phyloP scores from a whole-genome alignment of 441 rosid genomes.

The Pelargonium fulgidum region DNA sequence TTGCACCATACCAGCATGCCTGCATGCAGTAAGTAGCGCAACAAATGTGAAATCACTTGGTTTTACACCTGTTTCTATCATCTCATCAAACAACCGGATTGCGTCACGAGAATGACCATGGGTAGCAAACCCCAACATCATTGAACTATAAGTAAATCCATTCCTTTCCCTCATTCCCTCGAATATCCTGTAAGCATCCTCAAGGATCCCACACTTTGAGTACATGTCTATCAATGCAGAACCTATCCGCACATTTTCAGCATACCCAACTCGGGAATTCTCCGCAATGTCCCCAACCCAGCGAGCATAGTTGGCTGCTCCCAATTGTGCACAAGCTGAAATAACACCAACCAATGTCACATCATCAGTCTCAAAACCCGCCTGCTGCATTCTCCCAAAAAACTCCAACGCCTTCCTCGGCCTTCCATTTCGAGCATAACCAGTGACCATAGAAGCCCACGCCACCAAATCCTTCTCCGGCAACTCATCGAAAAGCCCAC shows the following conservation, averaged over 20 bases:
- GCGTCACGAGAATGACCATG: constrained; percentile 64
- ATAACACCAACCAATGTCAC: constrained; percentile 55
- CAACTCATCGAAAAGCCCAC: constrained; percentile 42
- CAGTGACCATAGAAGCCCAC: constrained; percentile 77
- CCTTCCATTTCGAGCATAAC: constrained; percentile 60
- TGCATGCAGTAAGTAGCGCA: constrained; percentile 71
- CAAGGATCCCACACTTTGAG: constrained; percentile 72
- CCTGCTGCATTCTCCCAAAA: constrained; percentile 56
- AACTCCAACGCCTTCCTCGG: constrained; percentile 57
- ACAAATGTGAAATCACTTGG: constrained; percentile 70
- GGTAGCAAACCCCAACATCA: constrained; percentile 71
- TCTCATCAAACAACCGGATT: constrained; percentile 47
- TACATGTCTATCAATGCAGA: constrained; percentile 80
- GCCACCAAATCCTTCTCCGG: constrained; percentile 61
- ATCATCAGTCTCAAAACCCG: constrained; percentile 43
- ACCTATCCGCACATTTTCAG: constrained; percentile 53
- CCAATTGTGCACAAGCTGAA: constrained; percentile 81
- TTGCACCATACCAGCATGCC: constrained; percentile 68
- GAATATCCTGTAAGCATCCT: constrained; percentile 53
- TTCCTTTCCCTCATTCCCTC: constrained; percentile 46
- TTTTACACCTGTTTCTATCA: constrained; percentile 44
- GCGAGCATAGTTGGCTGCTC: constrained; percentile 50
- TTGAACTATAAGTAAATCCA: constrained; percentile 72
- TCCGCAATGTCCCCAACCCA: constrained; percentile 41
- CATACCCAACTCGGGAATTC: constrained; percentile 30